Evolutionary conservation across 768 basidiomycete species (phyloP).

Genomic region (Dioszegia hungarica): DNA sequence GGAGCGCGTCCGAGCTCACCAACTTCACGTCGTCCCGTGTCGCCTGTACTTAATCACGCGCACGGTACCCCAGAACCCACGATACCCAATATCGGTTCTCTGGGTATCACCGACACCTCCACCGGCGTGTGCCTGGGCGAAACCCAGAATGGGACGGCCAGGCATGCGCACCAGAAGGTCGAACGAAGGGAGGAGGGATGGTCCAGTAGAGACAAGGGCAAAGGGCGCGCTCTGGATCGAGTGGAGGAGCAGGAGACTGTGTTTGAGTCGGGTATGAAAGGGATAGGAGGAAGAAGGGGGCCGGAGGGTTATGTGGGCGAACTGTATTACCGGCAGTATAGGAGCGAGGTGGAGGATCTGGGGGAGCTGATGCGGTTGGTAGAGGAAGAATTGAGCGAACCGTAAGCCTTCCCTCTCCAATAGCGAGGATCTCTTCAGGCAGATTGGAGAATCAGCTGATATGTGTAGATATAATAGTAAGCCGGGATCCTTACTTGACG

Average conservation of each 20-base stretch:
- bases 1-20: too few species aligned
- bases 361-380: conserved; percentile 80
- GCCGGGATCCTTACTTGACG: too few species aligned
- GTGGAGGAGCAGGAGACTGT: background rate
- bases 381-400: conserved; percentile 87
- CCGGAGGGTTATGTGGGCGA: background rate
- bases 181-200: too few species aligned
- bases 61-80: background rate
- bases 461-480: background rate
- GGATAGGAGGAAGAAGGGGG: too few species aligned
- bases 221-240: background rate
- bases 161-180: too few species aligned
- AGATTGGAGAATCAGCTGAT: background rate
- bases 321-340: conserved; percentile 29
- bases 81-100: too few species aligned
- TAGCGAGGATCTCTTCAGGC: background rate
- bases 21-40: background rate
- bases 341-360: conserved; percentile 42
- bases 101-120: too few species aligned
- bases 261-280: background rate
- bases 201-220: background rate
- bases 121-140: too few species aligned
- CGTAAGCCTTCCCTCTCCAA: conserved; percentile 62
- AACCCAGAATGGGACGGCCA: too few species aligned
- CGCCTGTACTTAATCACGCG: background rate